Base-by-base conservation (phyloP, 2,329 filamentous ascomycete species). In the Huntiella omanensis region DNA sequence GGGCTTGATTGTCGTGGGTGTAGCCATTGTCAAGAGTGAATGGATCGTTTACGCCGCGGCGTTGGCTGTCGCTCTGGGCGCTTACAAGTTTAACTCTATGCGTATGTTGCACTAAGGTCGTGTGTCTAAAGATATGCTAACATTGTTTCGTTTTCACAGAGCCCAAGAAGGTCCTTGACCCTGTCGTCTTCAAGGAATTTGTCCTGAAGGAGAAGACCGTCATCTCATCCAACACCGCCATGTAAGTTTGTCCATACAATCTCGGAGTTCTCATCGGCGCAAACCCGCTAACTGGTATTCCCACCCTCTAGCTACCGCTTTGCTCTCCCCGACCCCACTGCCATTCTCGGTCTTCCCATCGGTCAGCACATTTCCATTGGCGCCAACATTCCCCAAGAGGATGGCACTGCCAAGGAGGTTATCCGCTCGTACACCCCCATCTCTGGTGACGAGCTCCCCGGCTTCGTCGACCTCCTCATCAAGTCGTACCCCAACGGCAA, bases 331-430 rank as follows among this genome's bases (percentile, higher is more conserved):
- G 71, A 71, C 44, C 67, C 78, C 36, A 80, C 69, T 56, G 75
- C 83, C 54, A 85, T 95, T 61, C 83, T 96, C 57, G 91, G 91
- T 58, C 82, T 96, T 38, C 88, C 91, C 54, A 96, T 96, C 67
- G 91, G 91, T 59, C 91, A 98, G 69, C 91, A 98, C 70, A 95
- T 98, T 65, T 95, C 88, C 52, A 85, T 98, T 59, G 84, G 82
- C 54, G 88, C 86, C 47, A 75, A 73, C 48, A 75, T 86, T 51
- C 56, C 64, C 38, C 74, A 79, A 57, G 63, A 68, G 48, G 77
- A 83, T 56, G 85, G 84, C 59, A 71, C 72, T 56, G 69, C 69
- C 54, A 88, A 91, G 66, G 83, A 92, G 59, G 80, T 93, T 53
- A 78, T 92, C 46, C 83, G 86, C 58, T 92, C 84, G 16, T 94